Conservation (phyloP, 805 yeast genomes). For the Starmerella khaoyaiensis region DNA sequence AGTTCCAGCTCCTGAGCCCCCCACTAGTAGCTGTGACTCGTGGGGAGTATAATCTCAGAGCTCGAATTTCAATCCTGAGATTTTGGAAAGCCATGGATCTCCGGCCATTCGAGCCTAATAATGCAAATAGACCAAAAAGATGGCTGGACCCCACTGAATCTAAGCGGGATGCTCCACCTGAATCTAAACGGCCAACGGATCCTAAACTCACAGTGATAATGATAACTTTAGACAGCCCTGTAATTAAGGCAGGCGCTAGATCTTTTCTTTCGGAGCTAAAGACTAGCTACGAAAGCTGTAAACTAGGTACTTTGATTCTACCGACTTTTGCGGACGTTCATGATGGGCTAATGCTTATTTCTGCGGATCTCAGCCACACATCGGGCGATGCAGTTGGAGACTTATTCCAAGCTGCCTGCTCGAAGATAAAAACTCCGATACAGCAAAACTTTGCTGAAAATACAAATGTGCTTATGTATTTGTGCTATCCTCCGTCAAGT, state of each 20-base stretch:
- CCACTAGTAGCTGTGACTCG: constrained; percentile 25
- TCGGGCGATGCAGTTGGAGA: constrained; percentile 22
- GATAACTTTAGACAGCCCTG: constrained; percentile 18
- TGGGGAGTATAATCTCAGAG: constrained; percentile 24
- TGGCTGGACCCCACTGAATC: no score
- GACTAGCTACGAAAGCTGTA: constrained; percentile 28
- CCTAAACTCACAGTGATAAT: constrained; percentile 20
- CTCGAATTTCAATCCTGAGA: constrained; percentile 29
- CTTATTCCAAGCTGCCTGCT: constrained; percentile 18
- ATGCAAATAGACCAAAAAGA: no score
- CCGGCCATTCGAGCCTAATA: constrained; percentile 22
- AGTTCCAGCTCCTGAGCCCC: constrained; percentile 22
- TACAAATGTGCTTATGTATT: constrained; percentile 8
- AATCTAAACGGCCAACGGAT: no score
- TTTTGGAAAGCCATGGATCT: constrained; percentile 32
- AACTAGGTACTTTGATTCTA: constrained; percentile 25
- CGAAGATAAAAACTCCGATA: constrained; percentile 12
- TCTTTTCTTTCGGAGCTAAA: constrained; percentile 22
- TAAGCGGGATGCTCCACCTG: no score
- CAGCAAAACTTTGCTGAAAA: not conserved
- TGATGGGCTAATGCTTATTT: constrained; percentile 16
- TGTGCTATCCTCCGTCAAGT: constrained; percentile 15
- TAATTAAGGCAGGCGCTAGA: constrained; percentile 8
- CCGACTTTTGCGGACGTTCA: constrained; percentile 20
- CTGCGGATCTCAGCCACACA: constrained; percentile 18